Evolutionary conservation across 1,139 yeast species (phyloP).

Genomic region (Geotrichum reessii): DNA sequence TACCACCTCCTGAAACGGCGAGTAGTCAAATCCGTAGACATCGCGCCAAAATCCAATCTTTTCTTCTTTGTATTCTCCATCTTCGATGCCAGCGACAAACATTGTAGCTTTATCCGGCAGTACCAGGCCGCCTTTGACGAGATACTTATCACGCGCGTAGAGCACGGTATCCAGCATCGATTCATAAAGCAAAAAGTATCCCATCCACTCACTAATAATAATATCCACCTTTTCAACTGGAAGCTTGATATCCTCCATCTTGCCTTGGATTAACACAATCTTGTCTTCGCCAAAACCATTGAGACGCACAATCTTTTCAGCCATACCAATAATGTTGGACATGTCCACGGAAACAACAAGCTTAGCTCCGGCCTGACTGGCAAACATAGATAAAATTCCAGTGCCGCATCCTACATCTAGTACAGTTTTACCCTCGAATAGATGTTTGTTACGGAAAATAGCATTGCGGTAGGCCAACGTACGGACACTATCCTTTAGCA

Average conservation of each 20-base stretch:
- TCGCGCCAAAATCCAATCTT: slow-evolving; percentile 94
- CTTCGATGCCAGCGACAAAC: slow-evolving; percentile 91
- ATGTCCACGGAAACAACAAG: slow-evolving; percentile 96
- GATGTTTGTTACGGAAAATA: slow-evolving; percentile 80
- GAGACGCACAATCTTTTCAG: slow-evolving; percentile 71
- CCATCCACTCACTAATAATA: slow-evolving; percentile 99
- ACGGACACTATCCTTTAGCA: slow-evolving; percentile 93
- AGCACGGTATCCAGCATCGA: slow-evolving; percentile 97
- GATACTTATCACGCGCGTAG: slow-evolving; percentile 86
- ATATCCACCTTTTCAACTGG: slow-evolving; percentile 82
- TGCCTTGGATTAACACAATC: slow-evolving; percentile 85
- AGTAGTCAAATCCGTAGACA: slow-evolving; percentile 92
- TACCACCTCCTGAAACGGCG: slow-evolving; percentile 65
- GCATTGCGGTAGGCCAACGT: slow-evolving; percentile 91
- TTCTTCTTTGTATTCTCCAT: slow-evolving; percentile 86
- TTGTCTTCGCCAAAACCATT: slow-evolving; percentile 81
- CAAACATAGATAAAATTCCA: slow-evolving; percentile 95
- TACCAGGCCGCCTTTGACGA: slow-evolving; percentile 80
- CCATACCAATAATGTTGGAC: slow-evolving; percentile 95
- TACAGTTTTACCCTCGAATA: slow-evolving; percentile 91
- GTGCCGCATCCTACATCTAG: slow-evolving; percentile 98
- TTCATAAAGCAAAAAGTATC: slow-evolving; percentile 90
- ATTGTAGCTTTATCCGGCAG: slow-evolving; percentile 94
- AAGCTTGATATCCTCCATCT: slow-evolving; percentile 84
- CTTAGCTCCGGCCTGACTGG: slow-evolving; percentile 94